Conservation (phyloP, 768 basidiomycete genomes). For the Kwoniella botswanensis region DNA sequence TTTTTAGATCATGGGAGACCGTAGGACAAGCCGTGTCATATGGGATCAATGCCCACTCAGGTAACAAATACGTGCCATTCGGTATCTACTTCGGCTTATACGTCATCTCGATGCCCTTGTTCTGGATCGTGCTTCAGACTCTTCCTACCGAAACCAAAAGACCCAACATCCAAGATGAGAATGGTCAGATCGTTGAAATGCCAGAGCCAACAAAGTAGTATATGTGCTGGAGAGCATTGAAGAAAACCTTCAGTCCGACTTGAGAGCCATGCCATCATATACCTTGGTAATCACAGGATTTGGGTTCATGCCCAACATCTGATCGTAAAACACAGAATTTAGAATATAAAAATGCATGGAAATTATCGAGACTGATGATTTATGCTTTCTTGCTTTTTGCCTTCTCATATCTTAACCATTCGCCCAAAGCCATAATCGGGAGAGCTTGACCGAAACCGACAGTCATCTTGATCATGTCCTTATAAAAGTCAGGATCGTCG, state of each 20-base stretch:
- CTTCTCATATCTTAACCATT: constrained; percentile 37
- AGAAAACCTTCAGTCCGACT: too few relatives aligned
- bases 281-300: too few relatives aligned
- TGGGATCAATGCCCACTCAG: constrained; percentile 31
- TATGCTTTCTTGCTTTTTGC: neutral
- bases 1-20: constrained; percentile 43
- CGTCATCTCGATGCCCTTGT: neutral
- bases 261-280: too few relatives aligned
- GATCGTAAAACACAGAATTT: too few relatives aligned
- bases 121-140: constrained; percentile 6
- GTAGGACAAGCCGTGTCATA: constrained; percentile 41
- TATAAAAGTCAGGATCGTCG: constrained; percentile 62
- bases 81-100: constrained; percentile 2
- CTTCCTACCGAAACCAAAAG: constrained; percentile 9
- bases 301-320: too few relatives aligned
- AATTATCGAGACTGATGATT: too few relatives aligned
- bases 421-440: constrained; percentile 53
- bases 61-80: constrained; percentile 21
- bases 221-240: neutral
- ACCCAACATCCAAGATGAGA: neutral
- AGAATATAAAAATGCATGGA: too few relatives aligned
- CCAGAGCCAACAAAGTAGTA: neutral
- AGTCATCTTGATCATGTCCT: constrained; percentile 62
- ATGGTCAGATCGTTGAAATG: constrained; percentile 2
- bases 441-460: constrained; percentile 67